phyloP scores from a whole-genome alignment of 2,329 filamentous ascomycete species.

The Cladophialophora exuberans region DNA sequence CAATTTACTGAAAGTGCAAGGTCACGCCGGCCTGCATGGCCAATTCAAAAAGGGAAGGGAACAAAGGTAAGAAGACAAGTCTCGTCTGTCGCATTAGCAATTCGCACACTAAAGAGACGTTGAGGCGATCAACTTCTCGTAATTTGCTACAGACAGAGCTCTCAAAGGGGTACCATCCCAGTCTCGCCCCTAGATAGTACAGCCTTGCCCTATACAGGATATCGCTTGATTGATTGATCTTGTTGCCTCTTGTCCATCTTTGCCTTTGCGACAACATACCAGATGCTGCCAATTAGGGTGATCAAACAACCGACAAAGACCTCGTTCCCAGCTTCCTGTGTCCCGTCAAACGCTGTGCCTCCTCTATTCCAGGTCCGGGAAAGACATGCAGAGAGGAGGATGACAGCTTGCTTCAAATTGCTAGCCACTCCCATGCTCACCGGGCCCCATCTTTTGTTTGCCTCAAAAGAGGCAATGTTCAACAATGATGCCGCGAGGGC shows the following conservation, averaged over 20 bases:
- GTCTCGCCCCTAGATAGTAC: not conserved
- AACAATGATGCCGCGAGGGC: constrained; percentile 10
- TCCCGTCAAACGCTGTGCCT: not conserved
- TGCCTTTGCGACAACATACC: constrained; percentile 12
- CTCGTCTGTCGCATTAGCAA: too few species aligned
- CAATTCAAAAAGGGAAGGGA: too few species aligned
- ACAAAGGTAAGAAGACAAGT: too few species aligned
- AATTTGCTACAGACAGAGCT: too few species aligned
- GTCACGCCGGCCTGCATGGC: too few species aligned
- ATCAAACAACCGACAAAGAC: constrained; percentile 9
- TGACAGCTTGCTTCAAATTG: constrained; percentile 22
- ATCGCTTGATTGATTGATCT: too few species aligned
- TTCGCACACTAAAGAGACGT: too few species aligned
- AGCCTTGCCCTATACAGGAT: not conserved
- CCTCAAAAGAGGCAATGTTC: constrained; percentile 23
- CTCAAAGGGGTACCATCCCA: too few species aligned
- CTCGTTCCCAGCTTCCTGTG: not conserved
- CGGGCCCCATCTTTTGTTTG: constrained; percentile 18
- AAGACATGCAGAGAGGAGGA: constrained; percentile 9
- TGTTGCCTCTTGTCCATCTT: not conserved
- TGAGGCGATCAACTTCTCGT: too few species aligned
- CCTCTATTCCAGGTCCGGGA: not conserved
- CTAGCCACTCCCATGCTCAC: constrained; percentile 20
- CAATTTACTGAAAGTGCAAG: too few species aligned
- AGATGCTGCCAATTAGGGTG: constrained; percentile 11